These are phyloP conservation scores for Morella rubra DNA, from an alignment of 306 rosid species.

Conservation along the genomic window DNA sequence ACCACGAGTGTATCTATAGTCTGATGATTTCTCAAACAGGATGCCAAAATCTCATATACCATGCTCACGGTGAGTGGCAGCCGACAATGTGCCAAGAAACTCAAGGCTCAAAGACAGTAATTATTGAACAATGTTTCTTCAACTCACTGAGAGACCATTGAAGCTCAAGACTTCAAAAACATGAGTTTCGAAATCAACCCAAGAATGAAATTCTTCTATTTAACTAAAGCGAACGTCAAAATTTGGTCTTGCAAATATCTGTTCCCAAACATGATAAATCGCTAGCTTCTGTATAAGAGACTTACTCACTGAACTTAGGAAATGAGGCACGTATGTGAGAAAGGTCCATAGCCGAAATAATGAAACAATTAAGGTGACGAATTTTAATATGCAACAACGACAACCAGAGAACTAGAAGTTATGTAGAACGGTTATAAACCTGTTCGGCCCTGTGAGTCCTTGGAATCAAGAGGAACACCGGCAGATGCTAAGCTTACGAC, in stretches of 20 bases:
- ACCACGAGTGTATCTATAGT: too few relatives aligned
- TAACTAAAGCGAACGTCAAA: neutral
- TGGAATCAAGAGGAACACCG: conserved; percentile 66
- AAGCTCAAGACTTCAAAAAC: neutral
- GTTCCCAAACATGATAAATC: neutral
- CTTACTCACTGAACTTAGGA: too few relatives aligned
- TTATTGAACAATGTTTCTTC: neutral
- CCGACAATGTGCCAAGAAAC: neutral
- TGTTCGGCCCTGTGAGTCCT: conserved; percentile 72
- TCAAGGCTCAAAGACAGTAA: neutral
- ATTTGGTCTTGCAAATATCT: neutral
- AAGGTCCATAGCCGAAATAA: neutral
- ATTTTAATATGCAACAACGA: neutral
- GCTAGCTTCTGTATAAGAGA: neutral
- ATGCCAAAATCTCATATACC: neutral
- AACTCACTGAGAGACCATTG: neutral
- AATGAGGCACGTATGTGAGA: neutral
- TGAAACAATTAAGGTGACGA: neutral
- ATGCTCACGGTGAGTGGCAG: neutral
- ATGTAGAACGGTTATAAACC: conserved; percentile 32
- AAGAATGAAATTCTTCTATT: neutral
- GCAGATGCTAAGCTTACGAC: conserved; percentile 46
- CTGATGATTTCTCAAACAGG: too few relatives aligned
- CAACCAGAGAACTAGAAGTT: neutral
- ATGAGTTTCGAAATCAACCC: neutral